Evolutionary conservation across 164 flowering plant genomes (phyloP).

Genomic region (Liquidambar formosana): DNA sequence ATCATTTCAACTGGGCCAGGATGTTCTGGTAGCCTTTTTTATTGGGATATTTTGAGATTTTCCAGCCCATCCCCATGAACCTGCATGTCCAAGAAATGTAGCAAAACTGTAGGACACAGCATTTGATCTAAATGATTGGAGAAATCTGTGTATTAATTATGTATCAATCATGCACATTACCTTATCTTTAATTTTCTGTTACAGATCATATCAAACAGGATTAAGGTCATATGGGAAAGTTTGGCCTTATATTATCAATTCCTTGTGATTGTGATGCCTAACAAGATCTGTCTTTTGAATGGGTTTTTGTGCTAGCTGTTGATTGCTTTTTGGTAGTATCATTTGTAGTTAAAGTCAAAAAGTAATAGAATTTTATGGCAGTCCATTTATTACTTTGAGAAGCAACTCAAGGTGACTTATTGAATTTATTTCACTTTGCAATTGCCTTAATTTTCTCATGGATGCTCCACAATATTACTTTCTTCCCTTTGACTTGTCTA

Average conservation of each 20-base stretch:
- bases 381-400: neutral
- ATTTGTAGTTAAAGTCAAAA: conserved; percentile 19
- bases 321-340: conserved; percentile 9
- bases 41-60: neutral
- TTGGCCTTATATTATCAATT: conserved; percentile 6
- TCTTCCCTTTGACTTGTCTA: neutral
- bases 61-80: neutral
- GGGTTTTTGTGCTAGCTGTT: conserved; percentile 8
- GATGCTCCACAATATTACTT: neutral
- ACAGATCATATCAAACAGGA: neutral
- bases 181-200: neutral
- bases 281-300: conserved; percentile 14
- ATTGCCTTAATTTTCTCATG: neutral
- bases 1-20: neutral
- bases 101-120: neutral
- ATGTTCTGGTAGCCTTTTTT: neutral
- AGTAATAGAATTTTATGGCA: neutral
- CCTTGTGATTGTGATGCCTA: conserved; percentile 22
- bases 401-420: neutral
- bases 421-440: neutral
- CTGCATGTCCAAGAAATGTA: neutral
- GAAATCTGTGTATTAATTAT: neutral
- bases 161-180: neutral
- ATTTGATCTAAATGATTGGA: neutral
- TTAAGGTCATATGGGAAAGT: neutral